These are phyloP conservation scores for Rhizopogon salebrosus DNA, from an alignment of 768 basidiomycete species.

Conservation along the genomic window DNA sequence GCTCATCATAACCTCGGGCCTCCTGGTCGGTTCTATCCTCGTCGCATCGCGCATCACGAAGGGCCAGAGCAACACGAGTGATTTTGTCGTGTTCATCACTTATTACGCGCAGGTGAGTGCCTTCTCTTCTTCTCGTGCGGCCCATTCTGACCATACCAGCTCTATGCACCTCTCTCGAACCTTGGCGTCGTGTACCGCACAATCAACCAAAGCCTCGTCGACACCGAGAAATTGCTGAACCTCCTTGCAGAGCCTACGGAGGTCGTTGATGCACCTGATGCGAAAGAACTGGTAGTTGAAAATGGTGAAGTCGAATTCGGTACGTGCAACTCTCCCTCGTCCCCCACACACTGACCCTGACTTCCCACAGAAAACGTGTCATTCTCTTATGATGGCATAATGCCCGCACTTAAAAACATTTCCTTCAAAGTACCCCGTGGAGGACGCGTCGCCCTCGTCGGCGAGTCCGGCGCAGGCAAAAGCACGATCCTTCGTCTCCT, in stretches of 20 bases:
- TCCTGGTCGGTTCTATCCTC: conserved; percentile 74
- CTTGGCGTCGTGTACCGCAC: conserved; percentile 77
- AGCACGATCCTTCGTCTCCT: conserved; percentile 82
- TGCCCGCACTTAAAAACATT: conserved; percentile 62
- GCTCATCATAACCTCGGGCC: conserved; percentile 74
- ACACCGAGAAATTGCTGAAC: conserved; percentile 80
- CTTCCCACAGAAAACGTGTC: conserved; percentile 62
- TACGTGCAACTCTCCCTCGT: conserved; percentile 25
- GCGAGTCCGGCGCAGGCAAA: conserved; percentile 78
- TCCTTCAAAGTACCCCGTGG: conserved; percentile 88
- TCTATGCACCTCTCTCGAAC: conserved; percentile 72
- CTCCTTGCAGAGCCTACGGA: conserved; percentile 80
- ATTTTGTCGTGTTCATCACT: conserved; percentile 78
- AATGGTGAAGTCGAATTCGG: conserved; percentile 87
- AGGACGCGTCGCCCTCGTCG: conserved; percentile 85
- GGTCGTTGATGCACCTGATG: conserved; percentile 74
- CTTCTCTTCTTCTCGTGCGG: background rate
- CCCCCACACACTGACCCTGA: background rate
- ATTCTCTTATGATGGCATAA: conserved; percentile 79
- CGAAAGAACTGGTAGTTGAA: conserved; percentile 64
- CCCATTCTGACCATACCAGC: conserved; percentile 25
- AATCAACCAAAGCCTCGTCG: conserved; percentile 70
- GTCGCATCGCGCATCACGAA: conserved; percentile 65
- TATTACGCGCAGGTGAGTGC: conserved; percentile 67
- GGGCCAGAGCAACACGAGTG: conserved; percentile 44